These are phyloP conservation scores for Cystofilobasidium macerans DNA, from an alignment of 768 basidiomycete species.

Conservation along the genomic window DNA sequence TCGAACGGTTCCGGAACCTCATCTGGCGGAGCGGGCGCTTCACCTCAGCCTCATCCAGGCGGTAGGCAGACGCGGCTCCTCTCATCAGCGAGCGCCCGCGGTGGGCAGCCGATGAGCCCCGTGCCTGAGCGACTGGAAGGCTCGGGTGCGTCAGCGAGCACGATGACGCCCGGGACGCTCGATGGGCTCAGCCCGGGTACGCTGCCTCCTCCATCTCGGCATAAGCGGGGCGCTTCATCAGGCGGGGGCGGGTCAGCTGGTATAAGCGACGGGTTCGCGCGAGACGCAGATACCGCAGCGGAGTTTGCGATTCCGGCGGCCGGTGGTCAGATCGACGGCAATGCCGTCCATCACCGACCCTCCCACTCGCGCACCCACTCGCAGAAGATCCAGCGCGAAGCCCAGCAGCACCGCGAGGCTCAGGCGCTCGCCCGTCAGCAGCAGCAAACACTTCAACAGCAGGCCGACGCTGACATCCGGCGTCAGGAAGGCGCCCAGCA, in stretches of 20 bases:
- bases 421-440: conserved; percentile 33
- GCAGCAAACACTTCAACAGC: conserved; percentile 27
- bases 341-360: conserved; percentile 15
- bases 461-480: not conserved
- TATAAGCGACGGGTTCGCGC: too few species aligned
- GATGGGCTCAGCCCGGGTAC: conserved; percentile 29
- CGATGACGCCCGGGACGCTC: not conserved
- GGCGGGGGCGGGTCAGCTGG: too few species aligned
- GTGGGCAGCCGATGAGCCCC: conserved; percentile 34
- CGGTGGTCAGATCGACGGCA: too few species aligned
- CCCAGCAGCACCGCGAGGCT: not conserved
- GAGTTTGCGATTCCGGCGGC: conserved; percentile 29
- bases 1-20: too few species aligned
- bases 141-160: not conserved
- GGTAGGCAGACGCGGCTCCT: conserved; percentile 29
- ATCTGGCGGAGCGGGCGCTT: too few species aligned
- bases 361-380: not conserved
- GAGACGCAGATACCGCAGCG: too few species aligned
- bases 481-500: not conserved
- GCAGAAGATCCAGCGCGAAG: not conserved
- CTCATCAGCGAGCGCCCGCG: conserved; percentile 13
- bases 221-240: too few species aligned
- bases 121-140: conserved; percentile 36
- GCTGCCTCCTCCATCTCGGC: too few species aligned
- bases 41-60: not conserved